Evolutionary conservation across 2,329 filamentous ascomycete species (phyloP), one percentile per base, ranked within the genome.

Genomic region (Exophiala phaeomuriformis): DNA sequence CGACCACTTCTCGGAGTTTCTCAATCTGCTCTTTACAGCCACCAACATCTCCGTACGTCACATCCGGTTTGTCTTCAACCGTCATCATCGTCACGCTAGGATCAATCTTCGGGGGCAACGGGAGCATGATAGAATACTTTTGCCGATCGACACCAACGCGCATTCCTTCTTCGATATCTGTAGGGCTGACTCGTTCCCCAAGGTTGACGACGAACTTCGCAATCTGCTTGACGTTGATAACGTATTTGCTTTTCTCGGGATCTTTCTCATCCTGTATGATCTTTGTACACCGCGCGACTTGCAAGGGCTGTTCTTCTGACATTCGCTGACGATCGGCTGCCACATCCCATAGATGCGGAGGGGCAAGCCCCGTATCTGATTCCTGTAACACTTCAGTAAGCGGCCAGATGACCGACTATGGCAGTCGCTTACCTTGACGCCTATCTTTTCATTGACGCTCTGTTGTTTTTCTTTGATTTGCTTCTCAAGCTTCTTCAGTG

Each of bases 71-170:
- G 76, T 98, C 93, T 77, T 98, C 93, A 61, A 98, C 93, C 47
- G 93, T 97, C 93, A 98, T 98, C 93, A 98, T 98, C 37, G 93
- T 98, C 63, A 98, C 93, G 64, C 88, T 95, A 50, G 93, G 91
- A 68, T 98, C 93, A 75, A 98, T 98, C 80, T 97, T 98, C 35
- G 93, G 93, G 41, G 93, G 93, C 51, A 98, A 76, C 35, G 93
- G 93, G 45, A 98, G 80, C 71, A 98, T 84, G 66, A 98, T 98
- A 75, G 98, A 93, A 74, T 98, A 98, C 78, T 98, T 98, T 77
- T 94, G 97, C 53, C 93, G 82, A 72, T 98, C 93, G 69, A 98
- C 93, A 68, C 90, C 93, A 58, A 98, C 93, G 63, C 93, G 84
- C 93, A 98, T 98, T 61, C 93, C 93, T 72, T 98, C 93, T 69